Evolutionary conservation across 2,329 filamentous ascomycete genomes (phyloP), one percentile per base, ranked within the genome.

Genomic region (Aspergillus aculeatus): DNA sequence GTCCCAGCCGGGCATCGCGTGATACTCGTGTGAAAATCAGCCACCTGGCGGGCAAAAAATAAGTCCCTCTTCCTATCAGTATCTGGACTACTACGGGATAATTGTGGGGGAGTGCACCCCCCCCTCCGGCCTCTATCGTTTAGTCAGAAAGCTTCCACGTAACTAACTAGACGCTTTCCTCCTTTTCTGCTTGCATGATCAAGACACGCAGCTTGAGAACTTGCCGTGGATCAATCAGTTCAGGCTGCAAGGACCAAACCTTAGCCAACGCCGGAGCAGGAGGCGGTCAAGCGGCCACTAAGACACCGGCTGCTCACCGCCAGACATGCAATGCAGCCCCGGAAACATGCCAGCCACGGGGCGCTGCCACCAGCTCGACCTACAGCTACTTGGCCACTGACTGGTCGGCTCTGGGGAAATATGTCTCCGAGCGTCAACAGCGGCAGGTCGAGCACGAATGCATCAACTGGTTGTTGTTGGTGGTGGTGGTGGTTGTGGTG

Each of bases 271-370:
- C 66, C 61, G 4, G 65, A 69, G 16, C 38, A 44, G 67, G 64
- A 65, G 61, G 69, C 70, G 70, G 70, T 72, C 69, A 71, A 65
- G 57, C 50, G 58, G 56, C 51, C 59, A 54, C 60, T 59, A 64
- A 61, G 57, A 48, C 64, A 60, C 52, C 58, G 52, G 44, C 48
- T 19, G 49, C 55, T 62, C 62, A 64, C 62, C 62, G 60, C 61
- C 62, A 63, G 59, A 7, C 61, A 50, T 50, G 49, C 50, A 31
- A 64, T 56, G 52, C 59, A 55, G 52, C 44, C 58, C 38, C 44
- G 44, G 50, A 54, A 47, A 50, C 49, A 54, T 57, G 54, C 58
- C 58, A 60, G 58, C 54, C 58, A 57, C 47, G 56, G 56, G 56
- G 48, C 50, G 49, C 56, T 53, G 56, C 50, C 56, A 58, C 23